phyloP scores from a whole-genome alignment of 2,329 filamentous ascomycete genomes.

The Chaetomiaceae sp. region DNA sequence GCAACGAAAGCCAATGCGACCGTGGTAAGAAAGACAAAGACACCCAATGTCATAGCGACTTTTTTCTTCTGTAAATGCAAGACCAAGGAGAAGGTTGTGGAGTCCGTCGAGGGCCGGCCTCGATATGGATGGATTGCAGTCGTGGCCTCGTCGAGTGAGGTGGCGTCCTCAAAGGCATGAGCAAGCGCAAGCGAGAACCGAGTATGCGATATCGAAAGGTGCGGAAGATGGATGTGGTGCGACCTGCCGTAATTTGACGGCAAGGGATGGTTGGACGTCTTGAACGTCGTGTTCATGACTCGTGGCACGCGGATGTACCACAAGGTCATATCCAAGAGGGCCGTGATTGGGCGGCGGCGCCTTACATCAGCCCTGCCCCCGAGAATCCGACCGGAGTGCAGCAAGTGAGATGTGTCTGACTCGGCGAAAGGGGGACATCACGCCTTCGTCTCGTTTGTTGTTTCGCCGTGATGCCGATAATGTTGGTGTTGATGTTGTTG shows the following conservation, averaged over 20 bases:
- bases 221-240: constrained; percentile 16
- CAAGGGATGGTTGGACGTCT: constrained; percentile 2
- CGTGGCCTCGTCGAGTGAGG: no score
- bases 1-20: not conserved
- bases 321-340: not conserved
- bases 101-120: no score
- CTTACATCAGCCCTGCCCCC: constrained; percentile 8
- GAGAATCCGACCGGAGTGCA: not conserved
- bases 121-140: no score
- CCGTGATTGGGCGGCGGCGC: not conserved
- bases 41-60: no score
- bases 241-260: constrained; percentile 2
- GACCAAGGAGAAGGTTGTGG: not conserved
- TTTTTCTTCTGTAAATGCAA: not conserved
- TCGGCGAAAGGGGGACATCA: not conserved
- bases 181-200: no score
- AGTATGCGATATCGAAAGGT: not conserved
- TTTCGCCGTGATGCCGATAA: constrained; percentile 15
- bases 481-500: constrained; percentile 27
- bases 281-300: no score
- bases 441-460: constrained; percentile 13
- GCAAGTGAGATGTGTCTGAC: constrained; percentile 2
- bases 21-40: not conserved
- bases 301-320: not conserved
- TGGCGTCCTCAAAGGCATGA: no score